A percentile compares a stretch with the other conserved stretches of the same genome.
Evolutionary conservation across 2,329 filamentous ascomycete genomes (phyloP).

Genomic region (Fusarium coicis): DNA sequence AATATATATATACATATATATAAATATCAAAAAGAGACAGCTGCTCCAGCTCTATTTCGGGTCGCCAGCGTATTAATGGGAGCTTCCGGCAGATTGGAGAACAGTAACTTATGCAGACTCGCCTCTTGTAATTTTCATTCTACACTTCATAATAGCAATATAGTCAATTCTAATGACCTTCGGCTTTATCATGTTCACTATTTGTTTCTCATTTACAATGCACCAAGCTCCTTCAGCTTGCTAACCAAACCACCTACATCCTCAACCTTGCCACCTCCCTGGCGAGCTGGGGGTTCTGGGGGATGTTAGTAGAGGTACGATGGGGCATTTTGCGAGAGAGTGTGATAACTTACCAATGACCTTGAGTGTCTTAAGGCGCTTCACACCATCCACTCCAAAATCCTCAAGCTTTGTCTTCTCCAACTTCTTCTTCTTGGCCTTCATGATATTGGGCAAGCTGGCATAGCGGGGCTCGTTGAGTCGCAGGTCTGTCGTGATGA

Average conservation of each 20-base stretch:
- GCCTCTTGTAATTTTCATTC: not conserved
- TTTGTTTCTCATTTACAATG: constrained; percentile 66
- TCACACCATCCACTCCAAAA: constrained; percentile 78
- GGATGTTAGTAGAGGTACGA: constrained; percentile 12
- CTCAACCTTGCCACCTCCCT: constrained; percentile 97
- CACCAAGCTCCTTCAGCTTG: constrained; percentile 96
- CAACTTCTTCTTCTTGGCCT: constrained; percentile 99
- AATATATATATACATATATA: too few species aligned
- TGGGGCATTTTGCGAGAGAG: not conserved
- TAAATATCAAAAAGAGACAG: not conserved
- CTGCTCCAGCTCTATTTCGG: not conserved
- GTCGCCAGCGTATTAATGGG: not conserved
- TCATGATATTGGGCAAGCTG: constrained; percentile 98
- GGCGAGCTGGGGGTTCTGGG: constrained; percentile 83
- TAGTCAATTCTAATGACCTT: not conserved
- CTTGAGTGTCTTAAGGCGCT: constrained; percentile 88
- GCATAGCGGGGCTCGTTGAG: constrained; percentile 97
- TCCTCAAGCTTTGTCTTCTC: constrained; percentile 91
- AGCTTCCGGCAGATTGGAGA: not conserved
- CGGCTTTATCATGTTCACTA: constrained; percentile 1
- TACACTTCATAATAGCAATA: not conserved
- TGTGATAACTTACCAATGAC: constrained; percentile 73
- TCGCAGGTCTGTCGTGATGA: constrained; percentile 94
- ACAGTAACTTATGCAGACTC: not conserved
- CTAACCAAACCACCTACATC: constrained; percentile 94